Base-by-base conservation (phyloP, 495 filamentous ascomycete genomes). In the Penicillium atrosanguineum region DNA sequence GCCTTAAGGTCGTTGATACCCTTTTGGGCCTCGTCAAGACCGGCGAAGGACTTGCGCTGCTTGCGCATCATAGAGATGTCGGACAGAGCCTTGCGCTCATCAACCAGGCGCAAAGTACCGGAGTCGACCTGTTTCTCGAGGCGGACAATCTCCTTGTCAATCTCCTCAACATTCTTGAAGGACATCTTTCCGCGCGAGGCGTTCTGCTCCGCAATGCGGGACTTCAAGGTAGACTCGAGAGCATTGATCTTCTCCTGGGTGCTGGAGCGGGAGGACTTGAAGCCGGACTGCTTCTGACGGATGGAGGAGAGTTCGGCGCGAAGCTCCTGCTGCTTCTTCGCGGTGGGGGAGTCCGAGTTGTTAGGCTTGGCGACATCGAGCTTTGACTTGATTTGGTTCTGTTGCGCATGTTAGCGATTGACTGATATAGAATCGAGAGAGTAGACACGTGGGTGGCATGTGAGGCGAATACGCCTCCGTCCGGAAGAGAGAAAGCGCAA, bases 1-100 rank as follows among this genome's bases (percentile, higher is more conserved):
- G 84, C 79, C 79, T 90, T 95, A 50, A 92, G 68, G 34, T 87
- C 83, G 64, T 92, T 86, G 65, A 98, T 97, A 20, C 75, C 78
- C 78, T 90, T 90, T 71, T 97, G 88, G 19, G 79, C 74, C 36
- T 88, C 85, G 18, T 93, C 89, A 63, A 97, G 85, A 34, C 82
- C 82, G 43, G 83, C 84, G 62, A 97, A 96, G 69, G 82, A 85
- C 84, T 96, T 97, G 70, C 87, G 86, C 69, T 88, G 85, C 79
- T 91, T 95, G 66, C 88, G 84, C 56, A 97, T 75, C 68, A 71
- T 88, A 43, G 86, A 87, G 50, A 95, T 84, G 57, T 96, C 90
- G 18, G 80, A 70, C 1, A 97, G 77, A 6, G 91, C 88, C 80
- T 95, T 97, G 80, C 89, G 93, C 83, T 97, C 95, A 55, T 97